phyloP scores from a whole-genome alignment of 164 flowering plant genomes.

The Aristolochia fimbriata region DNA sequence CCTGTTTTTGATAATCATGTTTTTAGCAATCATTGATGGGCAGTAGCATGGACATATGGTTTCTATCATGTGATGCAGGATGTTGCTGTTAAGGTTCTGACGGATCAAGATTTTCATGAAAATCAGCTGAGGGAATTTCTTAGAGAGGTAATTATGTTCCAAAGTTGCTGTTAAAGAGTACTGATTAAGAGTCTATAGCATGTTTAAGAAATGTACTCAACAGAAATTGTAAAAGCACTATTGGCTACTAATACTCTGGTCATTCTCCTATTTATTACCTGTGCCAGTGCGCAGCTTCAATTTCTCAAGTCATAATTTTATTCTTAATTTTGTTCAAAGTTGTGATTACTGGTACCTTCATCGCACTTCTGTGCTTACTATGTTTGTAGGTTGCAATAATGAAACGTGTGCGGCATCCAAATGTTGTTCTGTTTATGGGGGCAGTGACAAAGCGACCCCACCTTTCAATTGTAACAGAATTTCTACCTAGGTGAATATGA shows the following conservation, averaged over 20 bases:
- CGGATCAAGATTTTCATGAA: constrained; percentile 74
- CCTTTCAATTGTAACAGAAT: constrained; percentile 91
- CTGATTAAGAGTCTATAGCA: too few species aligned
- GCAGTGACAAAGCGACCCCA: constrained; percentile 92
- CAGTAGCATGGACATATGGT: too few species aligned
- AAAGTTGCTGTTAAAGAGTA: not conserved
- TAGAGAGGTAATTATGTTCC: constrained; percentile 56
- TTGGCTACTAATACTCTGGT: too few species aligned
- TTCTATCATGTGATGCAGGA: constrained; percentile 43
- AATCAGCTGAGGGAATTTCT: constrained; percentile 83
- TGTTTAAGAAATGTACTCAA: too few species aligned
- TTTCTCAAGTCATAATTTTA: too few species aligned
- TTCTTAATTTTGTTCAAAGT: too few species aligned
- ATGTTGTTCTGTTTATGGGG: constrained; percentile 98
- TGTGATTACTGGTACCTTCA: too few species aligned
- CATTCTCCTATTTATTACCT: too few species aligned
- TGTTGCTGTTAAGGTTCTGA: constrained; percentile 93
- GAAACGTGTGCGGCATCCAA: constrained; percentile 97
- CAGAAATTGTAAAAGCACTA: too few species aligned
- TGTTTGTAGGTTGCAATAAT: constrained; percentile 75
- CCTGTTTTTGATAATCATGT: too few species aligned
- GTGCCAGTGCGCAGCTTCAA: too few species aligned
- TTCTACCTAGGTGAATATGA: constrained; percentile 63
- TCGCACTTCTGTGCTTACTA: constrained; percentile 4
- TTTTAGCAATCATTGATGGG: too few species aligned